Base-by-base conservation (phyloP, 2,329 filamentous ascomycete genomes). In the Colletotrichum tanaceti region DNA sequence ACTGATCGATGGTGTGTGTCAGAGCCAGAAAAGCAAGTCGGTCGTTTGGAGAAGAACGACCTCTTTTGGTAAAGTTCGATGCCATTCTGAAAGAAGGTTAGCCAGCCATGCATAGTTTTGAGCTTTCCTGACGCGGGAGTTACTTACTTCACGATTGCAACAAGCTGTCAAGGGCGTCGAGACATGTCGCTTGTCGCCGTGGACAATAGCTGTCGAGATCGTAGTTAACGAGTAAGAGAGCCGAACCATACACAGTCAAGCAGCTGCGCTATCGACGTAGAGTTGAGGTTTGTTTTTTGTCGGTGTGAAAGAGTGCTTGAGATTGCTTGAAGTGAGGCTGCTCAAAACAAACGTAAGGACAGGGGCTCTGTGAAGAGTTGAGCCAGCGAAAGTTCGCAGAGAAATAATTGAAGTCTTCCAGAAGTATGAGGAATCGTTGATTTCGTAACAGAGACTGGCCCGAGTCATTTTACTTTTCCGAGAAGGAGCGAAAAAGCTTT, bases 1-100 rank as follows among this genome's bases (percentile, higher is more conserved):
- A 69, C 2, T 57, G 3, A n/a, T 69, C 62, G 18, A 69, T 65
- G 28, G 44, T 55, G 43, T 43, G 22, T 10, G 66, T 69, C 9
- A 69, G 44, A 10, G 55, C 66, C 2, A 66, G 50, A 14, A 69
- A 52, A 5, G 62, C 66, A 5, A 69, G 63, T 13, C 22, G 38
- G 3, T 57, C 22, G 10, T 61, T 38, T 18, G 46, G 20, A 44
- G 60, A 39, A 2, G 41, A n/a, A 9, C 9, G 13, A 14, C 28
- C 53, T 38, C 39, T 38, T 13, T 14, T 14, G 14, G 14, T n/a
- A 13, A 11, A 50, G 43, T 24, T 24, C 10, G 20, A 14, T 20
- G 41, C 5, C 66, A 69, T 66, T 38, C 66, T 61, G 24, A 5
- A 24, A 13, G 4, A 4, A n/a, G 2, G 20, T 49, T 11, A 28